These are phyloP conservation scores for Dichomitus squalens DNA, from an alignment of 1,284 basidiomycete genomes.

Conservation along the genomic window DNA sequence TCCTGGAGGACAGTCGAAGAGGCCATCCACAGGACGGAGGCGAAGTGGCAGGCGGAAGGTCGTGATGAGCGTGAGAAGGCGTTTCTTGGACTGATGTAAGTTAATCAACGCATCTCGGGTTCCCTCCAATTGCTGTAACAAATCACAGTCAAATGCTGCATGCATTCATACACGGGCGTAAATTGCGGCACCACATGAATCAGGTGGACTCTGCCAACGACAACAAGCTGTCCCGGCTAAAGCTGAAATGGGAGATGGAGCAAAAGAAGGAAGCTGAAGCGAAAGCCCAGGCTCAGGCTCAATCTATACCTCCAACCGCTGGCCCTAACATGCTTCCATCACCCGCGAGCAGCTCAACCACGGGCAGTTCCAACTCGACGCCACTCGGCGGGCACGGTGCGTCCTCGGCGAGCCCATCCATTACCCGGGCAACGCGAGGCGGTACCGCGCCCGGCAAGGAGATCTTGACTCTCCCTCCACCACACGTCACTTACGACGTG, in stretches of 20 bases:
- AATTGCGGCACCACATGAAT: conserved; percentile 50
- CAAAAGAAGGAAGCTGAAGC: conserved; percentile 12
- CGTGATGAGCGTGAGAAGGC: conserved; percentile 71
- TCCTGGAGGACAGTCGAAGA: conserved; percentile 66
- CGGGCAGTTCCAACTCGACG: conserved; percentile 73
- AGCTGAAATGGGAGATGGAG: conserved; percentile 14
- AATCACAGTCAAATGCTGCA: conserved; percentile 69
- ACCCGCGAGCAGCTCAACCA: conserved; percentile 64
- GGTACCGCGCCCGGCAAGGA: conserved; percentile 7
- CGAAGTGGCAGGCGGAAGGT: conserved; percentile 65
- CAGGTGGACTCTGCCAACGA: conserved; percentile 46
- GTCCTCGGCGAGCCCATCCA: conserved; percentile 2
- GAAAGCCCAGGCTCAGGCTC: conserved; percentile 6
- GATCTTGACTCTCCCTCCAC: conserved; percentile 16
- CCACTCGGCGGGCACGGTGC: conserved; percentile 46
- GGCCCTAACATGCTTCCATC: conserved; percentile 72
- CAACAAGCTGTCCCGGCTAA: conserved; percentile 13
- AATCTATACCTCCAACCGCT: conserved; percentile 30
- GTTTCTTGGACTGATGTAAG: conserved; percentile 77
- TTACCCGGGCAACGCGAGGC: not conserved
- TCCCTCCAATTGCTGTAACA: conserved; percentile 33
- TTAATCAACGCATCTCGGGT: conserved; percentile 27
- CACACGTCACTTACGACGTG: conserved; percentile 28
- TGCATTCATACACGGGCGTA: conserved; percentile 66
- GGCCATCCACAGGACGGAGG: conserved; percentile 67